Base-by-base conservation (phyloP, 1,284 basidiomycete species). In the Coniferiporia sulphurascens region DNA sequence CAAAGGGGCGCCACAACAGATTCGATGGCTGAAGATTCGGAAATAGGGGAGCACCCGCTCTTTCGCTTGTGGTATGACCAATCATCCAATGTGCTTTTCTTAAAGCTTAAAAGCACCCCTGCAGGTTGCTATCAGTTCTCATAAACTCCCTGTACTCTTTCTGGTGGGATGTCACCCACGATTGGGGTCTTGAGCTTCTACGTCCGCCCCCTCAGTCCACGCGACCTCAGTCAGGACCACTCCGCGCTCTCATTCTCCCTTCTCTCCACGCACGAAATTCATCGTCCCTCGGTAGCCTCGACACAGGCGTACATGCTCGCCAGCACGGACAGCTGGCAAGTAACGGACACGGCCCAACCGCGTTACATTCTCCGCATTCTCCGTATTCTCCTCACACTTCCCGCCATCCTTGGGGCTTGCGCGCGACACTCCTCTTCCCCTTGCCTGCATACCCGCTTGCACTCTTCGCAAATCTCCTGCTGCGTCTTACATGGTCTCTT, bases 81-180 rank as follows among this genome's bases (percentile, higher is more conserved):
- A 36, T 41, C 43, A 34, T 15, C 54, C 3, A 48, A 12, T 46
- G 35, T 52, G 6, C 19, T 58, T 55, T 43, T 43, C 35, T 7
- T 55, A 52, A 49, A 35, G 54, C 32, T 53, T 52, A 4, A 55
- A 44, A 51, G 58, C 0, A 52, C 55, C 13, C 53, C 8, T 58
- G 55, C 58, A 95, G 94, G 97, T 72, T 98, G 13, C 72, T 95
- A 22, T 84, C 89, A 10, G 95, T 94, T 27, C 79, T 84, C 13
- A 72, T 97, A 66, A 99, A 99, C 73, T 96, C 95, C 1, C 72
- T 93, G 48, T 99, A 93, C 74, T 96, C 94, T 5, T 98, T 97
- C 73, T 99, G 94, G 92, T 99, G 97, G 97, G 97, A 99, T 73
- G 83, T 99, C 36, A 94, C 92, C 49, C 93, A 98, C 70, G 97